phyloP scores from a whole-genome alignment of 139 green algal species.

The Coelastrella sp. region DNA sequence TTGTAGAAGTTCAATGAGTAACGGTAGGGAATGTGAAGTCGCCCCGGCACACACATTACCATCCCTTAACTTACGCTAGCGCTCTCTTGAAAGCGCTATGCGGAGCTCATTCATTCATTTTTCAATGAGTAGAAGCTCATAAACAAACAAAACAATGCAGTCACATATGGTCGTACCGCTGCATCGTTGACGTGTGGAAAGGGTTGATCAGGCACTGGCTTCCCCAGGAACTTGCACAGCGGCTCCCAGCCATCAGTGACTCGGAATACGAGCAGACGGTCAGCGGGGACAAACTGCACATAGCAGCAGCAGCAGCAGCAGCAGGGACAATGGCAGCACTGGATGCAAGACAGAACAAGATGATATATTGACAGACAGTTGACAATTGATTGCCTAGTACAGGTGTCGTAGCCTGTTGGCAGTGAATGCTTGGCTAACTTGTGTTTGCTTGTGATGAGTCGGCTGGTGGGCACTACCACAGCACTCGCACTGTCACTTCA shows the following conservation, averaged over 20 bases:
- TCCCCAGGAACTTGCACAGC: constrained; percentile 49
- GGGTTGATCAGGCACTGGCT: constrained; percentile 34
- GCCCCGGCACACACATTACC: too few species aligned
- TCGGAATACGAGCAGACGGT: constrained; percentile 40
- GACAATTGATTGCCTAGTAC: neutral
- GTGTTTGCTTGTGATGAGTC: too few species aligned
- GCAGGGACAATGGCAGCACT: neutral
- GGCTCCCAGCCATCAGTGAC: constrained; percentile 33
- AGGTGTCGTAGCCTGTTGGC: too few species aligned
- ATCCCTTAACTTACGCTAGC: too few species aligned
- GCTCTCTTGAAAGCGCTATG: too few species aligned
- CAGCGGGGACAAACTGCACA: neutral
- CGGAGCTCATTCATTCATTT: too few species aligned
- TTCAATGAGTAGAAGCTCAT: neutral
- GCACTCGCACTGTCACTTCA: too few species aligned
- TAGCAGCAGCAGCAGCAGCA: neutral
- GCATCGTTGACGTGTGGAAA: constrained; percentile 53
- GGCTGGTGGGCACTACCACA: too few species aligned
- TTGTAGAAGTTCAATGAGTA: neutral
- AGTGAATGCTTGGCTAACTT: too few species aligned
- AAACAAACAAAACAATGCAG: neutral
- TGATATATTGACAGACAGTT: neutral
- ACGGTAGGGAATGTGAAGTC: too few species aligned
- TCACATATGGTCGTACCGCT: neutral
- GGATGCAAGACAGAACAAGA: neutral